Evolutionary conservation across 768 basidiomycete species (phyloP).

Genomic region (Gautieria morchelliformis): DNA sequence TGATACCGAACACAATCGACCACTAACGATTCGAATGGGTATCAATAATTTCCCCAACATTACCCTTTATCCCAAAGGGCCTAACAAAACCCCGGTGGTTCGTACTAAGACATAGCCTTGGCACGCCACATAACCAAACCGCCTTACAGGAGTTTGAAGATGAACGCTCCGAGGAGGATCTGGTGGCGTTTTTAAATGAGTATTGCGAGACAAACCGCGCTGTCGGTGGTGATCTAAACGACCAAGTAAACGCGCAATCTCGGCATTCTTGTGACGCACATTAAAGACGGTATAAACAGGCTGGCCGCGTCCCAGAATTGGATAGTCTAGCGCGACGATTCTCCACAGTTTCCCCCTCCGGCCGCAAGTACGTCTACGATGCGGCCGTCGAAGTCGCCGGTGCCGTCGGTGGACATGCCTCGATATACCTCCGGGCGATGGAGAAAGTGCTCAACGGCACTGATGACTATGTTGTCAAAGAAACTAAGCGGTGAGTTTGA

Average conservation of each 20-base stretch:
- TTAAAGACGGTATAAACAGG: constrained; percentile 32
- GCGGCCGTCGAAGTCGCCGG: constrained; percentile 43
- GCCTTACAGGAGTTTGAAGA: constrained; percentile 51
- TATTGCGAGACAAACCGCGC: constrained; percentile 81
- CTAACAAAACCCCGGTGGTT: constrained; percentile 6
- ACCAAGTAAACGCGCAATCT: constrained; percentile 35
- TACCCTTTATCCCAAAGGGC: constrained; percentile 78
- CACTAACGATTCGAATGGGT: constrained; percentile 59
- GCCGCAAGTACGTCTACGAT: constrained; percentile 51
- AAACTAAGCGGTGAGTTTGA: constrained; percentile 60
- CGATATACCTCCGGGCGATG: constrained; percentile 81
- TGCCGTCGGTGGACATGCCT: constrained; percentile 38
- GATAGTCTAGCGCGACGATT: constrained; percentile 73
- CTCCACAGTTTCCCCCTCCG: constrained; percentile 46
- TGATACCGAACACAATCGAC: constrained; percentile 72
- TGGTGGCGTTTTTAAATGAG: constrained; percentile 74
- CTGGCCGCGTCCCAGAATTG: constrained; percentile 70
- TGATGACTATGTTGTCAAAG: constrained; percentile 76
- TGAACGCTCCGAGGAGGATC: constrained; percentile 62
- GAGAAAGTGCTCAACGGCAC: constrained; percentile 67
- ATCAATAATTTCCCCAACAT: constrained; percentile 85
- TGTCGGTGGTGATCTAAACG: constrained; percentile 71
- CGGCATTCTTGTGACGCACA: not conserved
- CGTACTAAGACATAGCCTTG: not conserved
- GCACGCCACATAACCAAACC: not conserved